A percentile compares a stretch with the other conserved stretches of the same genome.
Evolutionary conservation across 805 yeast genomes (phyloP).

Genomic region (Candida chilensis): DNA sequence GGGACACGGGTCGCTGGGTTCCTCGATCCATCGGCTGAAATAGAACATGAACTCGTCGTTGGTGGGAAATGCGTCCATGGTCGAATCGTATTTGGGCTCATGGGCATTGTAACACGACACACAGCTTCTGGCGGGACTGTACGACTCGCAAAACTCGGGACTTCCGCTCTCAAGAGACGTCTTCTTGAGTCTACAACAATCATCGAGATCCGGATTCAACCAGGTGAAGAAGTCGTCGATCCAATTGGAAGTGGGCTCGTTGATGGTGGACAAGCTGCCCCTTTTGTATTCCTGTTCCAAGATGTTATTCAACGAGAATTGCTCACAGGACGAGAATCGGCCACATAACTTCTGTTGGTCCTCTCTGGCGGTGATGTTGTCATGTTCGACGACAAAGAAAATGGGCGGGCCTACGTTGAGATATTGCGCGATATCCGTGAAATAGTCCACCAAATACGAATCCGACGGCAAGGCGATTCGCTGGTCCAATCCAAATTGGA

Average conservation of each 20-base stretch:
- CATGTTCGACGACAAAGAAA: slow-evolving; percentile 68
- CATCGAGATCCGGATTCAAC: slow-evolving; percentile 78
- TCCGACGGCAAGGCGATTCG: slow-evolving; percentile 77
- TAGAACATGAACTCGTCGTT: slow-evolving; percentile 62
- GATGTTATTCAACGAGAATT: slow-evolving; percentile 69
- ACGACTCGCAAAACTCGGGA: slow-evolving; percentile 54
- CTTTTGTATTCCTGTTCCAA: slow-evolving; percentile 79
- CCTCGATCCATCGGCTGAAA: slow-evolving; percentile 75
- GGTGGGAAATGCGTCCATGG: slow-evolving; percentile 80
- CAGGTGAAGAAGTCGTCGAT: slow-evolving; percentile 83
- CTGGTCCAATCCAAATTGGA: slow-evolving; percentile 82
- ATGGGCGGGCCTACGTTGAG: slow-evolving; percentile 89
- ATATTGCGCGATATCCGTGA: slow-evolving; percentile 62
- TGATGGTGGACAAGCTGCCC: slow-evolving; percentile 51
- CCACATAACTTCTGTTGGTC: slow-evolving; percentile 80
- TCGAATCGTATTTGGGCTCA: slow-evolving; percentile 53
- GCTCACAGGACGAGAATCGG: slow-evolving; percentile 75
- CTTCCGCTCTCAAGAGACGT: slow-evolving; percentile 22
- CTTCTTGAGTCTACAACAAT: slow-evolving; percentile 73
- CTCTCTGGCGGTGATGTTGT: slow-evolving; percentile 50
- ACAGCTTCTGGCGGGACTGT: slow-evolving; percentile 63
- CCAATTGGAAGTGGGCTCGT: slow-evolving; percentile 88
- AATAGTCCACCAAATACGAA: slow-evolving; percentile 77
- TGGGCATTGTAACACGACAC: slow-evolving; percentile 59
- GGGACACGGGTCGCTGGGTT: slow-evolving; percentile 86